Conservation (phyloP, 2,329 filamentous ascomycete genomes). For the Zymoseptoria ardabiliae region DNA sequence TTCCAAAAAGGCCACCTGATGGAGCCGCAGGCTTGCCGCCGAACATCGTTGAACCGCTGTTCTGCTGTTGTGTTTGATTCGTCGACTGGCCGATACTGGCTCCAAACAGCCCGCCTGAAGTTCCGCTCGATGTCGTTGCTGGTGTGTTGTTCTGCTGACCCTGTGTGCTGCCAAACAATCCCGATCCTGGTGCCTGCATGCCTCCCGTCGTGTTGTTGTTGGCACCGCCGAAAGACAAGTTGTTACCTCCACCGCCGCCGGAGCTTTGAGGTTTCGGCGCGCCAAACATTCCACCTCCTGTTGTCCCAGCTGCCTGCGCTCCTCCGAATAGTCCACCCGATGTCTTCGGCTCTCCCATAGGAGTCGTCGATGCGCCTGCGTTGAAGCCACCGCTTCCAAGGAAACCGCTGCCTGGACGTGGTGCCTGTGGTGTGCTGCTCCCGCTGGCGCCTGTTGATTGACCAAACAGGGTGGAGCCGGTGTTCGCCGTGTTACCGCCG, state of each 20-base stretch:
- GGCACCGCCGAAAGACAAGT: background rate
- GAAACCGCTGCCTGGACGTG: constrained; percentile 11
- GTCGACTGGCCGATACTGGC: background rate
- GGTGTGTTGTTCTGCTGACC: background rate
- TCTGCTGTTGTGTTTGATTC: background rate
- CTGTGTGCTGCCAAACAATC: background rate
- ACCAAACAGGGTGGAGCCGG: constrained; percentile 1
- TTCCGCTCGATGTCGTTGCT: background rate
- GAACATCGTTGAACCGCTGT: constrained; percentile 1
- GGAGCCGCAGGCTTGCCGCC: constrained; percentile 1
- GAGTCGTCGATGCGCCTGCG: constrained; percentile 16
- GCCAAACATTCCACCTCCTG: constrained; percentile 10
- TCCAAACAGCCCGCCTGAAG: background rate
- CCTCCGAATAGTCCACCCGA: constrained; percentile 5
- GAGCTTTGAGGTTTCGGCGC: background rate
- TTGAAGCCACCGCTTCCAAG: constrained; percentile 9
- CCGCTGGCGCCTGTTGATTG: constrained; percentile 6
- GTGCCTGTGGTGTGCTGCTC: constrained; percentile 14
- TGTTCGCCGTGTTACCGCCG: background rate
- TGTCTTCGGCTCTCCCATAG: constrained; percentile 18
- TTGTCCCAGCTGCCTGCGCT: constrained; percentile 1
- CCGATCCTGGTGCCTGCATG: background rate
- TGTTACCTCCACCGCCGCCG: constrained; percentile 4
- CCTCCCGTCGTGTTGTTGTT: background rate
- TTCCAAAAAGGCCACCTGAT: constrained; percentile 2